Percentiles rank a stretch among this genome's conserved stretches.
phyloP scores from a whole-genome alignment of 1,284 basidiomycete genomes.

The Gomphus bonarii region DNA sequence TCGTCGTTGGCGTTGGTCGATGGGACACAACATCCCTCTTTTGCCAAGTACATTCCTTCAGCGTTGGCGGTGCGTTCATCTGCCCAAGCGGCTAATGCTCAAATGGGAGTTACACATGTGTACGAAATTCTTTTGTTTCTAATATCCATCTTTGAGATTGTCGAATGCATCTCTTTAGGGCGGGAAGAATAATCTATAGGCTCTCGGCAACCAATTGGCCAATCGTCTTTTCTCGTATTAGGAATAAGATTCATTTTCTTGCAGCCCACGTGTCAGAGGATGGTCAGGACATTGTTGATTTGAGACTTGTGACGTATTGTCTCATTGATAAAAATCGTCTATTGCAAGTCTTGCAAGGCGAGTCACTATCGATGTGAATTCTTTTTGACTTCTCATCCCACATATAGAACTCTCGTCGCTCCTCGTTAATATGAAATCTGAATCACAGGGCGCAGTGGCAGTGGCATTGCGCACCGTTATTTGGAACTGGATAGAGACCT shows the following conservation, averaged over 20 bases:
- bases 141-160: neutral
- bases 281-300: constrained; percentile 56
- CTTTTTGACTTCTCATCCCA: constrained; percentile 4
- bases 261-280: constrained; percentile 40
- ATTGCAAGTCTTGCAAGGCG: constrained; percentile 56
- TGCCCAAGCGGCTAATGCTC: neutral
- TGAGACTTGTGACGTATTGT: constrained; percentile 66
- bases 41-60: constrained; percentile 6
- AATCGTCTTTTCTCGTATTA: constrained; percentile 67
- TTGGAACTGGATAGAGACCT: constrained; percentile 89
- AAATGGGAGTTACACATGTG: constrained; percentile 2
- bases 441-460: constrained; percentile 66
- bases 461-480: constrained; percentile 70
- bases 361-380: constrained; percentile 13
- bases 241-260: constrained; percentile 59
- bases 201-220: constrained; percentile 88
- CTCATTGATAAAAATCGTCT: constrained; percentile 57
- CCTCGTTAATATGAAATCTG: constrained; percentile 75
- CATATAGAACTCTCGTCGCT: constrained; percentile 67
- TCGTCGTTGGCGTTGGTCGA: neutral
- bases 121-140: neutral
- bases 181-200: constrained; percentile 77
- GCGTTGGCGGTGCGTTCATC: constrained; percentile 1
- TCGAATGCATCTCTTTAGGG: constrained; percentile 14
- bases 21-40: neutral